Conservation (phyloP, 805 yeast genomes). For the Candida pini region DNA sequence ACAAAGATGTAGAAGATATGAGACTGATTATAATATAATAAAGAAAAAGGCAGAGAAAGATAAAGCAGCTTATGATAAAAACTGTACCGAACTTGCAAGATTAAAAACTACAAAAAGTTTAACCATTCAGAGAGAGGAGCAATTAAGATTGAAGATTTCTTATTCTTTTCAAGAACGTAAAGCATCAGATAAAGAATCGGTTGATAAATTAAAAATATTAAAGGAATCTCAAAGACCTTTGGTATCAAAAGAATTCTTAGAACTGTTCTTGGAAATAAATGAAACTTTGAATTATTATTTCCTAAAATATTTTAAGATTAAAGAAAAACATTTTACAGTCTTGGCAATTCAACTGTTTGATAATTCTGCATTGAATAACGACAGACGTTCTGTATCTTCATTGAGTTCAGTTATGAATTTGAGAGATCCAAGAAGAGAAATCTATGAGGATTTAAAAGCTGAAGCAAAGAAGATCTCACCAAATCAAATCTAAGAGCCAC, state of each 20-base stretch:
- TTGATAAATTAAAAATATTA: background rate
- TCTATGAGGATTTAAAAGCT: background rate
- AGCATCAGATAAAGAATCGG: background rate
- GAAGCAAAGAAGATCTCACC: background rate
- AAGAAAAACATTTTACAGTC: slow-evolving; percentile 4
- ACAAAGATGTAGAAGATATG: background rate
- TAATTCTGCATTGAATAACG: slow-evolving; percentile 1
- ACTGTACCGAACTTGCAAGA: slow-evolving; percentile 12
- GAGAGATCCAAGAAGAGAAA: slow-evolving; percentile 3
- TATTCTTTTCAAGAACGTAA: slow-evolving; percentile 1
- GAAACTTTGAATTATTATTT: slow-evolving; percentile 1
- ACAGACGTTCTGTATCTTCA: background rate
- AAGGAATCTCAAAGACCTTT: background rate
- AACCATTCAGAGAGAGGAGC: slow-evolving; percentile 10
- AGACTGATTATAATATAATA: background rate
- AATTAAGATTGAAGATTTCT: slow-evolving; percentile 30
- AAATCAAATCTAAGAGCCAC: background rate
- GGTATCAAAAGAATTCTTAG: background rate
- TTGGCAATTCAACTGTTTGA: slow-evolving; percentile 3
- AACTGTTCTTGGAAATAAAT: slow-evolving; percentile 2
- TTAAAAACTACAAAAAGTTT: slow-evolving; percentile 11
- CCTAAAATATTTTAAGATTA: slow-evolving; percentile 1
- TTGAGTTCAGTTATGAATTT: slow-evolving; percentile 2
- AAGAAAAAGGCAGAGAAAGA: background rate
- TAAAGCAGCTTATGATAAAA: background rate